Evolutionary conservation across 2,329 filamentous ascomycete species (phyloP), one percentile per base, ranked within the genome.

Genomic region (Colletotrichum costaricense): DNA sequence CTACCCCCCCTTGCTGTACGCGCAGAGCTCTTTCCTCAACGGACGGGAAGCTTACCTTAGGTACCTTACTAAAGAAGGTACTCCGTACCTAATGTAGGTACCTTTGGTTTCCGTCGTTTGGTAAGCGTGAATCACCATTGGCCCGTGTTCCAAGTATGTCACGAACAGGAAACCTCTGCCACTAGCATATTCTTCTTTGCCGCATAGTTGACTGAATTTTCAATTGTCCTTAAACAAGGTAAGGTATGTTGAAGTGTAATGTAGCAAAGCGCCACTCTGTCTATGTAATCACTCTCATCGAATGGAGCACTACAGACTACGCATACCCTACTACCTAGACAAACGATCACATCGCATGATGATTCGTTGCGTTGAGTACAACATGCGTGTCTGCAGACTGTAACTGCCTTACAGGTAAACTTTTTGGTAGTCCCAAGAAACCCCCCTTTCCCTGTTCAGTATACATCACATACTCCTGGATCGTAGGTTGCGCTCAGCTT

Each of bases 401-500:
- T 63, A 33, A 52, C 46, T 62, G 58, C 58, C 42, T 46, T 22
- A 49, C 42, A 52, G 42, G 42, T 63, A 52, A 63, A 63, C 60
- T 54, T 63, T 52, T 63, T 22, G 28, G 33, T 24, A 28, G 7
- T 56, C 54, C 42, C 60, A n/a, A 33, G 24, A 38, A 9, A 33
- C 42, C 49, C 26, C 26, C 49, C 52, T 52, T 19, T 49, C 19
- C 42, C 8, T 49, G 16, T 52, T 14, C 42, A 35, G 49, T 28
- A 35, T 24, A 52, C 42, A 4, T 26, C 26, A 46, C 42, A 46
- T 46, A 46, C 19, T 46, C 42, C 42, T 46, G 42, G 16, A 19
- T n/a, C 42, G 42, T 46, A n/a, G 42, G 19, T n/a, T 33, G n/a
- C 19, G 24, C 38, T 28, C n/a, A 30, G 12, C n/a, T 46, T 63